Conservation (phyloP, 495 filamentous ascomycete species). For the Penicillium flavigenum region DNA sequence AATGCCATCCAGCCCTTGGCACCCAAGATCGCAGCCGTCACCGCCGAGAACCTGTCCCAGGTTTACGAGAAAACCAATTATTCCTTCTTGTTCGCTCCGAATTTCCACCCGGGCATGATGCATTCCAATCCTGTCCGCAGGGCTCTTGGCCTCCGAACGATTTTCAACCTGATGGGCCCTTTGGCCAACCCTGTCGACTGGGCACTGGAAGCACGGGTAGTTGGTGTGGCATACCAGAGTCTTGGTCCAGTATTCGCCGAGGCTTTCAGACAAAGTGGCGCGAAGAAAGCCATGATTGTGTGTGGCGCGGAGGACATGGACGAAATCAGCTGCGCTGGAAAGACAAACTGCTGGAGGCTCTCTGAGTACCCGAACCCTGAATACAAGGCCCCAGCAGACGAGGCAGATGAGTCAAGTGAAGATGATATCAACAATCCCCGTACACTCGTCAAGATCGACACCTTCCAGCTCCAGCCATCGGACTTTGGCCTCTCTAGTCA, state of each 20-base stretch:
- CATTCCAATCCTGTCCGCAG: slow-evolving; percentile 79
- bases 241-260: slow-evolving; percentile 86
- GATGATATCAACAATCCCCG: slow-evolving; percentile 42
- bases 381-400: slow-evolving; percentile 30
- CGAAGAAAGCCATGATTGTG: slow-evolving; percentile 81
- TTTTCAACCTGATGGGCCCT: slow-evolving; percentile 95
- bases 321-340: slow-evolving; percentile 86
- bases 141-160: slow-evolving; percentile 84
- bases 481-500: slow-evolving; percentile 84
- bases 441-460: slow-evolving; percentile 58
- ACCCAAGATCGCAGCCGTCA: slow-evolving; percentile 71
- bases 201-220: slow-evolving; percentile 79
- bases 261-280: slow-evolving; percentile 73
- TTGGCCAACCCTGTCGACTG: slow-evolving; percentile 83
- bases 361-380: slow-evolving; percentile 52
- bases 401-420: slow-evolving; percentile 37
- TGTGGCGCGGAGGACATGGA: slow-evolving; percentile 95
- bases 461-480: slow-evolving; percentile 70
- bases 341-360: slow-evolving; percentile 84
- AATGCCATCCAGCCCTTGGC: slow-evolving; percentile 63
- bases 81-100: slow-evolving; percentile 92
- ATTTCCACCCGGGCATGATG: slow-evolving; percentile 93
- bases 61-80: slow-evolving; percentile 83
- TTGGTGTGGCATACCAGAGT: slow-evolving; percentile 84
- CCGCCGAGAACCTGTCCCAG: slow-evolving; percentile 60